Evolutionary conservation across 176 grass and related monocot species (phyloP).

Genomic region (Raddia distichophylla): DNA sequence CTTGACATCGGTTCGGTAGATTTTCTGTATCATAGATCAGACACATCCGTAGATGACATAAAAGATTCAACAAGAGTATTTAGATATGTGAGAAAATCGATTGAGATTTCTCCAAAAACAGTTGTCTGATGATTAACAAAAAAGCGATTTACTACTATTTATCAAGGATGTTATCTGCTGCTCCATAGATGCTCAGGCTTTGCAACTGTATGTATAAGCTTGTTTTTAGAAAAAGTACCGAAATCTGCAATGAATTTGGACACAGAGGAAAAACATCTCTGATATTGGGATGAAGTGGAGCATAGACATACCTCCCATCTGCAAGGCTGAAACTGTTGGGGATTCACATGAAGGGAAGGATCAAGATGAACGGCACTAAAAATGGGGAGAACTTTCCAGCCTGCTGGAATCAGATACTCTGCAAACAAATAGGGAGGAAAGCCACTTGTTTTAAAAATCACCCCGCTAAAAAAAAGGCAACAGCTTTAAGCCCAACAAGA

Average conservation of each 20-base stretch:
- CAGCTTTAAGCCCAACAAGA: background rate
- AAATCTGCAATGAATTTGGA: background rate
- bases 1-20: too few relatives aligned
- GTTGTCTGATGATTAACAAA: too few relatives aligned
- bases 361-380: constrained; percentile 59
- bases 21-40: too few relatives aligned
- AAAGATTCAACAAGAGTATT: too few relatives aligned
- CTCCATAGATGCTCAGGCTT: background rate
- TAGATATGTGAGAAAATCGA: too few relatives aligned
- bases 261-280: background rate
- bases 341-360: constrained; percentile 45
- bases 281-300: background rate
- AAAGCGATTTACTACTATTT: too few relatives aligned
- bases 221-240: background rate
- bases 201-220: background rate
- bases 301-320: constrained; percentile 61
- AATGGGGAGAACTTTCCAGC: constrained; percentile 68
- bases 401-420: constrained; percentile 61
- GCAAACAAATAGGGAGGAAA: background rate
- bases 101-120: too few relatives aligned
- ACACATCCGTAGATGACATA: too few relatives aligned
- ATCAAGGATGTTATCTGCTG: background rate
- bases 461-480: background rate
- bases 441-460: background rate
- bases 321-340: constrained; percentile 48